Percentiles rank a stretch among this genome's conserved stretches.
Conservation (phyloP, 192 early-diverging fungal species). For the Coemansia sp. region DNA sequence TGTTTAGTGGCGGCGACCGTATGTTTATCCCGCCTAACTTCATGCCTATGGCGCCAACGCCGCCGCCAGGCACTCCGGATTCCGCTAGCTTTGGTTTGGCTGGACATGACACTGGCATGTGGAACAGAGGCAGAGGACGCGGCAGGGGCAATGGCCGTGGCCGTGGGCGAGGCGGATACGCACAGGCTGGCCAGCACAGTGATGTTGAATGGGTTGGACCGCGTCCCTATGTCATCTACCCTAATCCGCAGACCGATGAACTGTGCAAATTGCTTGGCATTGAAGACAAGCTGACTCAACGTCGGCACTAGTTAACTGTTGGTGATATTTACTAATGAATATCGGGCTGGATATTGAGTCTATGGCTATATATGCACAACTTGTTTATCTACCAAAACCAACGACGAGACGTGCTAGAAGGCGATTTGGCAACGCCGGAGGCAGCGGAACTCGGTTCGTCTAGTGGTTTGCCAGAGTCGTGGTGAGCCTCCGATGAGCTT, state of each 20-base stretch:
- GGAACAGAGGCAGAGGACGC: conserved; percentile 12
- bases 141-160: conserved; percentile 14
- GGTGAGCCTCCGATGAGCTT: conserved; percentile 12
- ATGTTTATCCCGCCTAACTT: conserved; percentile 83
- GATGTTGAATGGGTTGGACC: conserved; percentile 20
- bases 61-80: conserved; percentile 44
- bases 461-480: conserved; percentile 8
- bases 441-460: not conserved
- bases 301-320: conserved; percentile 4
- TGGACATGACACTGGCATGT: not conserved
- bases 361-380: conserved; percentile 1
- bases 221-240: conserved; percentile 48
- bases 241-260: conserved; percentile 84
- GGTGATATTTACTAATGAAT: not conserved
- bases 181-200: not conserved
- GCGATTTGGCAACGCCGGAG: conserved; percentile 1
- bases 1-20: conserved; percentile 52
- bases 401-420: conserved; percentile 30
- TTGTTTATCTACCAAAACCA: conserved; percentile 38
- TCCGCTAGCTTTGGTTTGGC: conserved; percentile 44
- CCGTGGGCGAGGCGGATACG: conserved; percentile 7
- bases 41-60: conserved; percentile 65
- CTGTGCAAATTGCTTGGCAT: conserved; percentile 77
- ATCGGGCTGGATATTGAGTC: not conserved
- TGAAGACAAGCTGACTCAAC: conserved; percentile 44